phyloP scores from a whole-genome alignment of 768 basidiomycete genomes.

The Hemileccinum impolitum region DNA sequence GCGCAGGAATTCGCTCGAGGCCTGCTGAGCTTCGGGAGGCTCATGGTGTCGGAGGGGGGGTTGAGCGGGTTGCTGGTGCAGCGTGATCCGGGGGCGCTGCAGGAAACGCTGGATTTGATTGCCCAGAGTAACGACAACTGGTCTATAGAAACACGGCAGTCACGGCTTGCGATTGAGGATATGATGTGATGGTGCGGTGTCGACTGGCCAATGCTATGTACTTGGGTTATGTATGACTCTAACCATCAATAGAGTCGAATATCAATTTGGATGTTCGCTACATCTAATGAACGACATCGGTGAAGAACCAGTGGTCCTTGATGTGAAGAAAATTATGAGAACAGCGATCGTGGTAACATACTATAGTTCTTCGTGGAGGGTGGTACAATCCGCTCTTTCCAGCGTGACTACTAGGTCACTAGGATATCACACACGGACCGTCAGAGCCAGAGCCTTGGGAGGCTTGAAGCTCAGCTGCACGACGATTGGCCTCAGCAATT shows the following conservation, averaged over 20 bases:
- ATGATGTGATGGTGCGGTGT: conserved; percentile 14
- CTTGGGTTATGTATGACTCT: no score
- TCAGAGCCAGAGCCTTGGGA: background rate
- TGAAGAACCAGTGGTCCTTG: no score
- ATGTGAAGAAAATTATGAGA: no score
- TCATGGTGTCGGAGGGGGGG: conserved; percentile 6
- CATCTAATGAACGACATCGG: no score
- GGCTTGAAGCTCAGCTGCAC: background rate
- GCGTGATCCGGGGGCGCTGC: conserved; percentile 4
- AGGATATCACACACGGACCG: background rate
- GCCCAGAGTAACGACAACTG: background rate
- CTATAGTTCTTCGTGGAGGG: no score
- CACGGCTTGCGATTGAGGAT: conserved; percentile 1
- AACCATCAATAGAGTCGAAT: no score
- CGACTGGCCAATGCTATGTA: no score
- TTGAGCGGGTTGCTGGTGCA: conserved; percentile 3
- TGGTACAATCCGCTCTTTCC: no score
- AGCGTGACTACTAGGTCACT: no score
- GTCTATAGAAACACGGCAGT: background rate
- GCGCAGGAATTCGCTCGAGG: conserved; percentile 11
- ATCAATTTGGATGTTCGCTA: no score
- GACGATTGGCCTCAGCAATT: background rate
- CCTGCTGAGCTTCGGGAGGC: conserved; percentile 7
- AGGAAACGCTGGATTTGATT: conserved; percentile 14
- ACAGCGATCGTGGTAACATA: no score